Conservation (phyloP, 768 basidiomycete species). For the Ramaria sp. region DNA sequence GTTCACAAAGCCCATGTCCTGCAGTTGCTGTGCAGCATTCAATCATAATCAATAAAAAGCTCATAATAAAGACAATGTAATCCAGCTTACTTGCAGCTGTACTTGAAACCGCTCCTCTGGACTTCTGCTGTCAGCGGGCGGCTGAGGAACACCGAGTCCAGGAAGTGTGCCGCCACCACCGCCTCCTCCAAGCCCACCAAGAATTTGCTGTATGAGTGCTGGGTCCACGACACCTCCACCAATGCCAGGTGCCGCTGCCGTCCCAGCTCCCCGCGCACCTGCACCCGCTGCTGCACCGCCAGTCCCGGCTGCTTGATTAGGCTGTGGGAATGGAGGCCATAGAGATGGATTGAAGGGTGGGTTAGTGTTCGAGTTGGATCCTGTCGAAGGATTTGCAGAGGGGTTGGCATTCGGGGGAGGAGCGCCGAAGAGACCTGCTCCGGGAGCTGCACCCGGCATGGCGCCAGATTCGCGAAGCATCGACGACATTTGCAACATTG, state of each 20-base stretch:
- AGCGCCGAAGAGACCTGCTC: slow-evolving; percentile 17
- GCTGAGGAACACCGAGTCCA: slow-evolving; percentile 23
- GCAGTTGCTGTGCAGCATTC: slow-evolving; percentile 53
- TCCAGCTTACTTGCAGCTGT: slow-evolving; percentile 54
- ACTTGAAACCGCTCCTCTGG: slow-evolving; percentile 91
- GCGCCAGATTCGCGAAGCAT: slow-evolving; percentile 31
- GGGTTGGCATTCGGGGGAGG: slow-evolving; percentile 5
- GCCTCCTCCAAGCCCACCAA: slow-evolving; percentile 22
- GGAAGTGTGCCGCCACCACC: slow-evolving; percentile 14
- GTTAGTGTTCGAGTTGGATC: slow-evolving; percentile 39
- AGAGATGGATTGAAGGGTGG: slow-evolving; percentile 34
- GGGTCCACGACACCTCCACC: slow-evolving; percentile 26
- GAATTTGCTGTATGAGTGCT: slow-evolving; percentile 31
- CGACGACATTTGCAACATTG: slow-evolving; percentile 66
- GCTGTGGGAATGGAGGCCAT: slow-evolving; percentile 11
- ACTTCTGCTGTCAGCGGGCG: slow-evolving; percentile 58
- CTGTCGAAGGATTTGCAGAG: slow-evolving; percentile 16
- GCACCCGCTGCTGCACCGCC: slow-evolving; percentile 16
- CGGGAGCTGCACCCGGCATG: slow-evolving; percentile 13
- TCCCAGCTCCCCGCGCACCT: too few relatives aligned
- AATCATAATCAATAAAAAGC: neutral
- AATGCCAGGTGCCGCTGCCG: slow-evolving; percentile 19
- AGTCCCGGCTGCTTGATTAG: slow-evolving; percentile 12
- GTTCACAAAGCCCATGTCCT: slow-evolving; percentile 91
- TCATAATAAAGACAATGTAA: slow-evolving; percentile 1